Base-by-base conservation (phyloP, 2,329 filamentous ascomycete species). In the Ophidiomyces ophidiicola region DNA sequence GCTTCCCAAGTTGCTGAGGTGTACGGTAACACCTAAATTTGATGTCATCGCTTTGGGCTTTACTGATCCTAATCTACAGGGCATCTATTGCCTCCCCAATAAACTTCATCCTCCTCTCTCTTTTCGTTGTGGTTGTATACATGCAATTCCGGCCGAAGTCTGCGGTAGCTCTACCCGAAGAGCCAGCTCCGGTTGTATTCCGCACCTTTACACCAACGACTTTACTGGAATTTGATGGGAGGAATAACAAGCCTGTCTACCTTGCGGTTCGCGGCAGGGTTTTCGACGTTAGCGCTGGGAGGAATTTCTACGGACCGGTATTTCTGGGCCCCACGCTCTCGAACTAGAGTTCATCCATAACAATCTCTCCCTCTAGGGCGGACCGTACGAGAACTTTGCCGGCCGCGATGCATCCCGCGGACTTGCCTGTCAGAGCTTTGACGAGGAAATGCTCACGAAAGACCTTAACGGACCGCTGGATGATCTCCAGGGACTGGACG, bases 331-430 rank as follows among this genome's bases (percentile, higher is more conserved):
- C n/a, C 34, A 50, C 49, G 17, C 15, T 21, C 24, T 35, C 12
- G 23, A 28, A n/a, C 8, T 6, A 19, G 4, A 24, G 20, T 10
- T n/a, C 14, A 15, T 31, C 39, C 5, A n/a, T n/a, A 6, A 4
- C 19, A 3, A 33, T 28, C 6, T 11, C 20, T 10, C 10, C 19
- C 20, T 35, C 17, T 17, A 64, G 61, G 87, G 86, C 8, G 88
- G 88, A 0, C 86, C 88, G 1, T 98, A 98, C 61, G 79, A 80
- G 60, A 96, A 96, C 66, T 98, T 98, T 57, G 90, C 90, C 0
- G 90, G 90, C 0, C 71, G 87, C 26, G 90, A 98, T 62, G 90
- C 90, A 14, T 85, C 76, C 48, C 73, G 88, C 37, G 90, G 90
- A 1, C 66, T 98, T 44, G 88, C 90, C 1, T 83, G 76, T 60